Evolutionary conservation across 495 filamentous ascomycete genomes (phyloP), one percentile per base, ranked within the genome.

Genomic region (Gamarada debralockiae): DNA sequence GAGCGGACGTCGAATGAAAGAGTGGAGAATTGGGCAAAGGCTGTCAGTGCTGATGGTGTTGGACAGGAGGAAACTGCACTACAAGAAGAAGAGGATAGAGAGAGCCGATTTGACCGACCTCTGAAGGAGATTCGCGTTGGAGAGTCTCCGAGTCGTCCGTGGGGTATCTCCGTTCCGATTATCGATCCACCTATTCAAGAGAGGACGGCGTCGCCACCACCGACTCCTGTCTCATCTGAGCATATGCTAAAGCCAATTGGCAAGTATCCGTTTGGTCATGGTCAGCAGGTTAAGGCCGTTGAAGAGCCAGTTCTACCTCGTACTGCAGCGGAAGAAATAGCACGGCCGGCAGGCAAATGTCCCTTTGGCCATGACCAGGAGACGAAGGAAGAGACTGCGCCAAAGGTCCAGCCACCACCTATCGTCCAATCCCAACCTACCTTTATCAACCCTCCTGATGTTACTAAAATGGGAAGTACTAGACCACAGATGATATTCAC

Each of bases 141-240:
- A 15, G 91, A 96, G 65, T 92, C 87, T 27, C 91, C 91, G 29
- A 92, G 85, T 64, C 77, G 90, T 22, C 91, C 91, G 23, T 96
- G 91, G 91, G 91, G 91, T 2, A 92, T 96, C 31, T 76, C 77
- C 15, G 85, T 96, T 1, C 91, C 89, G 0, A 48, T 61, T 45
- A 22, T 50, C 14, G 49, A 61, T 54, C 42, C 59, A 48, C 59
- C 44, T 22, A 60, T 53, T 13, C 59, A 65, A 21, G 64, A 64
- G 8, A 54, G 65, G 34, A 71, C 69, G 7, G 59, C 65, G 8
- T 74, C 74, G 0, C 75, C 70, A 3, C 69, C 69, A 1, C 69
- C 73, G 23, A 66, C 67, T 6, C 56, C 60, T n/a, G 60, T 63
- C 7, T 75, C 76, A 8, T 73, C 74, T 49, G 74, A 74, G 39